Percentiles rank a stretch among this genome's conserved stretches.
phyloP scores from a whole-genome alignment of 2,329 filamentous ascomycete genomes.

The Lasiodiplodia citricola region DNA sequence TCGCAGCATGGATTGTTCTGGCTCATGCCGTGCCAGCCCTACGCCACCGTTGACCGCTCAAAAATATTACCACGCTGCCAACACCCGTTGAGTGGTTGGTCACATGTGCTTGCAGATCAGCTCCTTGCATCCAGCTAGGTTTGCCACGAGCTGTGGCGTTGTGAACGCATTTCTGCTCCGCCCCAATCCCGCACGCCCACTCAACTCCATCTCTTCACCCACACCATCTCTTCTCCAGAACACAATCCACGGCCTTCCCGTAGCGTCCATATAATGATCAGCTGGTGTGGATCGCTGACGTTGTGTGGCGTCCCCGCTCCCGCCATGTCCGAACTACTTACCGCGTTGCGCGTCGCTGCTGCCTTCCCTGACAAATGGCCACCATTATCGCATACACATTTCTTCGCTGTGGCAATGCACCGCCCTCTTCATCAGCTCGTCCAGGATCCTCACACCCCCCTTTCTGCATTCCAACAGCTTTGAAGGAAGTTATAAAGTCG shows the following conservation, averaged over 20 bases:
- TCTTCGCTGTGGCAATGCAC: not conserved
- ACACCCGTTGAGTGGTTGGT: not conserved
- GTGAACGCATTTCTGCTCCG: not conserved
- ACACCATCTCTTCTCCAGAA: not conserved
- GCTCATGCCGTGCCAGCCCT: not conserved
- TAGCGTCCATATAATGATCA: not conserved
- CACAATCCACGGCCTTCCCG: not conserved
- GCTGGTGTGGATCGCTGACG: not conserved
- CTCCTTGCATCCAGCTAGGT: not conserved
- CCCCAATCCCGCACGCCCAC: not conserved
- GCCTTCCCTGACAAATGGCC: conserved; percentile 2
- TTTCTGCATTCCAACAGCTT: not conserved
- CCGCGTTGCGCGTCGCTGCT: not conserved
- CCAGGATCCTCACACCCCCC: not conserved
- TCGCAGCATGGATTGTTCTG: not conserved
- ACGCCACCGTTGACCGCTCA: not conserved
- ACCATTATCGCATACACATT: not conserved
- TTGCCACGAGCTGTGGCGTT: not conserved
- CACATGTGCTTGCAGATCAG: not conserved
- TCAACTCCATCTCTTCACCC: not conserved
- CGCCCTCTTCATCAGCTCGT: not conserved
- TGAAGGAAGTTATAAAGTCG: too few relatives aligned
- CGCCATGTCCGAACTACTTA: not conserved
- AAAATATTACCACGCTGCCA: not conserved
- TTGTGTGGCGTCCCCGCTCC: not conserved